Conservation (phyloP, 371 early-diverging fungal genomes). For the Mucor plumbeus region DNA sequence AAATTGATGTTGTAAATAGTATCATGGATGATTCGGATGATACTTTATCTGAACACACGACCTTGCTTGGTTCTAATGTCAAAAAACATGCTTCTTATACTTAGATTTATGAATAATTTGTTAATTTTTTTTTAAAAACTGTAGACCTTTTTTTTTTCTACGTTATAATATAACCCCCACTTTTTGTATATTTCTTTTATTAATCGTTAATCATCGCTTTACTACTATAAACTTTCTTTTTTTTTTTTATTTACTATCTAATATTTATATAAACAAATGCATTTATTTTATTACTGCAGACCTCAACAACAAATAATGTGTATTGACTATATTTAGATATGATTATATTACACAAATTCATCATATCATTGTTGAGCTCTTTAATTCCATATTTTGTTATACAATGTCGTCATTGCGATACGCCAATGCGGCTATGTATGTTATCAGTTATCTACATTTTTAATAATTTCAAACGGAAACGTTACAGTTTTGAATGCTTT, state of each 20-base stretch:
- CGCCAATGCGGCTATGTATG: too few species aligned
- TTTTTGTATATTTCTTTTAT: neutral
- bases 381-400: too few species aligned
- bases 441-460: too few species aligned
- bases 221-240: neutral
- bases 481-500: too few species aligned
- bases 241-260: neutral
- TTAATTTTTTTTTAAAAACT: neutral
- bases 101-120: neutral
- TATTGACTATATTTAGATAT: neutral
- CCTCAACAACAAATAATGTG: neutral
- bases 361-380: neutral
- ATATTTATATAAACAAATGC: neutral
- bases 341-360: neutral
- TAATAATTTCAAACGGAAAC: too few species aligned
- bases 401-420: too few species aligned
- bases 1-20: conserved; percentile 5
- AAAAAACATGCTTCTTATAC: conserved; percentile 1
- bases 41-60: conserved; percentile 6
- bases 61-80: neutral
- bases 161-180: neutral
- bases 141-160: neutral
- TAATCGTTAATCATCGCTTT: neutral
- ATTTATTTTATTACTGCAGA: neutral
- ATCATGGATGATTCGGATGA: neutral